Base-by-base conservation (phyloP, 208 protist species). In the Trypanosoma rangeli region DNA sequence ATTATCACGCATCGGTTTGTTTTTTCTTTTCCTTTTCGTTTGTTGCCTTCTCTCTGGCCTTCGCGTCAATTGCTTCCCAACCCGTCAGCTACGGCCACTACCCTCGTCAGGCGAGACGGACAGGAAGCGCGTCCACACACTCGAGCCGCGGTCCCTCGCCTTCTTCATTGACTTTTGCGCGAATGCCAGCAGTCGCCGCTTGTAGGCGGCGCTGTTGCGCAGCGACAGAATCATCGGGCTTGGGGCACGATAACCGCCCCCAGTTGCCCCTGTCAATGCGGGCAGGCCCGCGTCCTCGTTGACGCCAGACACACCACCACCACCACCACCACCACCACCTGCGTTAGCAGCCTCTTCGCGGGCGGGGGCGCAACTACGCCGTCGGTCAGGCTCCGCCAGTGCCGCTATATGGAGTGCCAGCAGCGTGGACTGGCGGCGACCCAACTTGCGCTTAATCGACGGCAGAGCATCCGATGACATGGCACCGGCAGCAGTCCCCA, bases 191-290 rank as follows among this genome's bases (percentile, higher is more conserved):
- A 77, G 33, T 33, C 72, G 64, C 13, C 49, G 61, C 49, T 68
- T 63, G 46, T 76, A 76, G 4, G 78, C 80, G n/a, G 86, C 83
- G 55, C 71, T 89, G 75, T 89, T 89, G 61, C 90, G 90, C 68
- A 93, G 84, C 15, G 86, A 95, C 53, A 95, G 73, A 74, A 95
- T 88, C 85, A 95, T 90, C 54, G 90, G 90, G 37, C 85, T 91
- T 13, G 90, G 90, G 3, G 90, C 86, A 24, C 80, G 78, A 79
- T 91, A 95, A 15, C 76, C 83, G 20, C 80, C 83, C 22, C 39
- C 33, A 12, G 75, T 66, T 50, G 78, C 20, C n/a, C 50, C 50
- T 28, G 22, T 29, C 29, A 37, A 18, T 13, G 54, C 75, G 55
- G 76, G 70, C 1, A 70, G 35, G 1, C 73, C 55, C 53, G 68